Base-by-base conservation (phyloP, 257 asterid genomes). In the Datura wrightii region DNA sequence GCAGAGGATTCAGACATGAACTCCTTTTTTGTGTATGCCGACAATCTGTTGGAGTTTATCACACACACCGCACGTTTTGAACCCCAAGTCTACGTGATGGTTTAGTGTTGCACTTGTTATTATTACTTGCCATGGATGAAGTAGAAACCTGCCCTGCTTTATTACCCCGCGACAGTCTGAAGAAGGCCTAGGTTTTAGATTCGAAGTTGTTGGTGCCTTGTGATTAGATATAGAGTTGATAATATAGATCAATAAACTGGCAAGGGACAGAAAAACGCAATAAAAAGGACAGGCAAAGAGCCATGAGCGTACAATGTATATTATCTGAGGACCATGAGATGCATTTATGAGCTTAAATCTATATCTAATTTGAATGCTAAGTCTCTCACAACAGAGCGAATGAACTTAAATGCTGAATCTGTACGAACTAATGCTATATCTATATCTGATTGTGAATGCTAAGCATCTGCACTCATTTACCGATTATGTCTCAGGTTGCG, bases 141-240 rank as follows among this genome's bases (percentile, higher is more conserved):
- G 50, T 37, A 15, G 52, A 67, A 67, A 18, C 8, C 14, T 67
- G 10, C 52, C 78, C 3, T 67, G 78, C 78, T 67, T 67, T 67
- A 67, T 9, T 67, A 37, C 15, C n/a, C 31, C 76, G 52, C 50
- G 6, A 66, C 76, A 15, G 76, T 66, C 50, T 67, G 14, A 37
- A 67, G 50, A 67, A 37, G 74, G 76, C 4, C 37, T 67, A 37
- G n/a, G 50, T 67, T 1, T 37, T 67, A 37, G 76, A 67, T 67
- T 67, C 6, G 13, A 67, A 37, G 76, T 67, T 37, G 76, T 67
- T 37, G 63, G 31, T 4, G 31, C 31, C 76, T 3, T 41, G 13
- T 67, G 50, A 67, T 67, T 37, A 10, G 50, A 67, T 15, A 67
- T 67, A 67, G 7, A 67, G 76, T 67, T 67, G 76, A 67, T 67